A percentile compares a stretch with the other conserved stretches of the same genome.
Conservation (phyloP, 2,329 filamentous ascomycete genomes). For the Penicillium sp. region DNA sequence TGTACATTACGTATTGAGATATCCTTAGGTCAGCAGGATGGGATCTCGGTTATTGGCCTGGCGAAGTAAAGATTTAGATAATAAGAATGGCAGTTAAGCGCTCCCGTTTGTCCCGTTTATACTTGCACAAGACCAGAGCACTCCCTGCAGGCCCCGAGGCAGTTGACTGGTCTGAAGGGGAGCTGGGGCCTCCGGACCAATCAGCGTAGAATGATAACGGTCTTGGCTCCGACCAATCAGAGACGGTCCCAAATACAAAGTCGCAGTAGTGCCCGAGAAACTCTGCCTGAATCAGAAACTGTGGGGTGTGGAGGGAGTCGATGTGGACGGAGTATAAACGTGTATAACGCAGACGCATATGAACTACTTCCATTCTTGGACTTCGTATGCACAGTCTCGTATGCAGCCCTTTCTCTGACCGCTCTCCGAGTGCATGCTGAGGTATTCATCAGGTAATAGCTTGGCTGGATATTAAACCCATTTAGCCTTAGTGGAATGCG, state of each 20-base stretch:
- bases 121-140: too few species aligned
- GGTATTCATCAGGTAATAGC: neutral
- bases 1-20: constrained; percentile 37
- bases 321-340: too few species aligned
- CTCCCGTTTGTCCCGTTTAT: neutral
- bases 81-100: neutral
- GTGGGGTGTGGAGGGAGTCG: constrained; percentile 9
- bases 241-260: constrained; percentile 1
- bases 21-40: constrained; percentile 7
- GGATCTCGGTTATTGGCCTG: neutral
- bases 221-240: constrained; percentile 25
- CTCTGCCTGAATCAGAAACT: constrained; percentile 18
- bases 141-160: too few species aligned
- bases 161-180: neutral
- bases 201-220: constrained; percentile 27
- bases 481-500: constrained; percentile 7
- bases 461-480: neutral
- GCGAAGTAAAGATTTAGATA: constrained; percentile 4
- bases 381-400: neutral
- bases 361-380: neutral
- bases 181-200: constrained; percentile 17
- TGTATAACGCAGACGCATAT: neutral
- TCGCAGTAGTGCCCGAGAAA: constrained; percentile 21
- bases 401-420: neutral
- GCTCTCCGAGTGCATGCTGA: neutral